Conservation (phyloP, 2,329 filamentous ascomycete genomes). For the Ceratocystiopsis sp. region DNA sequence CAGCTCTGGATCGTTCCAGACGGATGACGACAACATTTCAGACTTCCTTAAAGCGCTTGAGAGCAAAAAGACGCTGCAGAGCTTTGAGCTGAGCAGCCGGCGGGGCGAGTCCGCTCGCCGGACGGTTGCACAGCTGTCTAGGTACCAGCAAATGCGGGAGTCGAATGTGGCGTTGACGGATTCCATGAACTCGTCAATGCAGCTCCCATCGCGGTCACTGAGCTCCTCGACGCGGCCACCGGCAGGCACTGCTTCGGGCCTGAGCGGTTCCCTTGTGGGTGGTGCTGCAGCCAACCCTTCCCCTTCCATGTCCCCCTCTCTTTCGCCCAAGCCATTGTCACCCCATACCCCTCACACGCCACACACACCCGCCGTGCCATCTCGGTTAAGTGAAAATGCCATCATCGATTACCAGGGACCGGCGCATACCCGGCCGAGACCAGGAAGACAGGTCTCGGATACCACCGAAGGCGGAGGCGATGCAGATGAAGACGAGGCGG, state of each 20-base stretch:
- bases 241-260: slow-evolving; percentile 21
- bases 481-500: slow-evolving; percentile 10
- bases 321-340: slow-evolving; percentile 79
- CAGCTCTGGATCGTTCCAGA: slow-evolving; percentile 48
- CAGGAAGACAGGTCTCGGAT: not conserved
- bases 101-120: slow-evolving; percentile 55
- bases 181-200: slow-evolving; percentile 78
- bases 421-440: slow-evolving; percentile 6
- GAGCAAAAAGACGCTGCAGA: slow-evolving; percentile 68
- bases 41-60: slow-evolving; percentile 86
- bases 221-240: slow-evolving; percentile 50
- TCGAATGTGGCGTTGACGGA: slow-evolving; percentile 80
- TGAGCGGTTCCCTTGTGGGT: not conserved
- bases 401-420: slow-evolving; percentile 48
- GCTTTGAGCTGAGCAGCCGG: slow-evolving; percentile 52
- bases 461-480: not conserved
- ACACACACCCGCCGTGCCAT: slow-evolving; percentile 86
- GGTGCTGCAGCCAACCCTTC: slow-evolving; percentile 18
- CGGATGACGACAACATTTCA: slow-evolving; percentile 83
- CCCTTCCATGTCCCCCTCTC: slow-evolving; percentile 61
- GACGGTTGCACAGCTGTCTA: slow-evolving; percentile 63
- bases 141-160: slow-evolving; percentile 78
- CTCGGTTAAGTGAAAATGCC: slow-evolving; percentile 79
- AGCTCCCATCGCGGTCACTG: slow-evolving; percentile 68
- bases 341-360: slow-evolving; percentile 86